phyloP scores from a whole-genome alignment of 306 rosid genomes.

The Astragalus glycyphyllos region DNA sequence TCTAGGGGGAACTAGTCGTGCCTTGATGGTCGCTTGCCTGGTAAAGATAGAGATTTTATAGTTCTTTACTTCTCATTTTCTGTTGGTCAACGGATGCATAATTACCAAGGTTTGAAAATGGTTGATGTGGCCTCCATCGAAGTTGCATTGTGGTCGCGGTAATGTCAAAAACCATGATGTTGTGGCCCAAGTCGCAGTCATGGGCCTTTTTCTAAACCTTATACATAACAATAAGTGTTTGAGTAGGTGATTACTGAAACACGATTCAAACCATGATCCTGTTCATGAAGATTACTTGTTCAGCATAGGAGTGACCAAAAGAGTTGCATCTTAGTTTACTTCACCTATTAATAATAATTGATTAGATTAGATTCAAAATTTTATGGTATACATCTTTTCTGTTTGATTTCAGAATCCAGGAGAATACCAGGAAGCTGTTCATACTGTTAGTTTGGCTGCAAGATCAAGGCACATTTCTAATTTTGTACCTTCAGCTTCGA shows the following conservation, averaged over 20 bases:
- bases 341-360: slow-evolving; percentile 7
- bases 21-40: slow-evolving; percentile 95
- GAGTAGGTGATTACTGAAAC: not conserved
- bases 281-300: slow-evolving; percentile 27
- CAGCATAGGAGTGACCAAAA: slow-evolving; percentile 7
- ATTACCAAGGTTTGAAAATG: too few species aligned
- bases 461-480: slow-evolving; percentile 85
- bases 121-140: too few species aligned
- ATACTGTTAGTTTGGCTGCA: slow-evolving; percentile 92
- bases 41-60: slow-evolving; percentile 49
- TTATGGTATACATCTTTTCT: slow-evolving; percentile 19
- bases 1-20: slow-evolving; percentile 82
- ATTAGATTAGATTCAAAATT: not conserved
- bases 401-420: slow-evolving; percentile 77
- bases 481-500: slow-evolving; percentile 63
- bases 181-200: too few species aligned
- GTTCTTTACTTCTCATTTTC: slow-evolving; percentile 17
- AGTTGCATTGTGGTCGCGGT: too few species aligned
- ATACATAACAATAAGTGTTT: slow-evolving; percentile 13
- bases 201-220: too few species aligned
- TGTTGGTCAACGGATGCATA: not conserved
- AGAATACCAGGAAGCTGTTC: slow-evolving; percentile 92
- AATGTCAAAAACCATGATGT: too few species aligned
- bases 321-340: slow-evolving; percentile 1
- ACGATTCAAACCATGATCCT: too few species aligned